Evolutionary conservation across 495 filamentous ascomycete species (phyloP).

Genomic region (Neurospora sp.): DNA sequence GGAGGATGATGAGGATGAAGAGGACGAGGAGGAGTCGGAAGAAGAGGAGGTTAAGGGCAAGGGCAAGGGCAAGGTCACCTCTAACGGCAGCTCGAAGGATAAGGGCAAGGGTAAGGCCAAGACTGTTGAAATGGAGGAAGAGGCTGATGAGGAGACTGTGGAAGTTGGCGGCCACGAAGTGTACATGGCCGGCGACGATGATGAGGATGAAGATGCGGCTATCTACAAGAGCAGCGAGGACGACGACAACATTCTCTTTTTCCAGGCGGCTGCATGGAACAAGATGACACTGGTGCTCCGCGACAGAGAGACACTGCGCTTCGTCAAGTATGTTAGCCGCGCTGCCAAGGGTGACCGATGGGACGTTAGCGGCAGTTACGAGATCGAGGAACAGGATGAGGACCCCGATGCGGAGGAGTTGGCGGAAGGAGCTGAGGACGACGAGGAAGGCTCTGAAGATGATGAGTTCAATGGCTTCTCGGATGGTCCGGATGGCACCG

Average conservation of each 20-base stretch:
- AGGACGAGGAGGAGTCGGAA: conserved; percentile 27
- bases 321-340: conserved; percentile 90
- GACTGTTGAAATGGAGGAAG: conserved; percentile 9
- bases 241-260: conserved; percentile 87
- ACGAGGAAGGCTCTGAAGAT: conserved; percentile 27
- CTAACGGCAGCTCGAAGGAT: conserved; percentile 21
- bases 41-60: conserved; percentile 28
- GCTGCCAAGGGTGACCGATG: conserved; percentile 80
- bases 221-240: conserved; percentile 74
- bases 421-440: conserved; percentile 15
- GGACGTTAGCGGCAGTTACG: conserved; percentile 70
- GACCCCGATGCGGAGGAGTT: conserved; percentile 19
- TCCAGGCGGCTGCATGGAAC: conserved; percentile 82
- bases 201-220: conserved; percentile 66
- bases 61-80: conserved; percentile 36
- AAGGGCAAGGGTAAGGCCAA: conserved; percentile 17
- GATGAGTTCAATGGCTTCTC: conserved; percentile 42
- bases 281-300: conserved; percentile 78
- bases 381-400: conserved; percentile 40
- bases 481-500: conserved; percentile 25
- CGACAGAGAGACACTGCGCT: conserved; percentile 75
- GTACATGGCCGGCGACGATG: conserved; percentile 84
- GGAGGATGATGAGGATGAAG: conserved; percentile 42
- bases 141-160: conserved; percentile 21
- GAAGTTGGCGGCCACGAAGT: conserved; percentile 82